Evolutionary conservation across 257 asterid species (phyloP).

Genomic region (Solanum neorickii): DNA sequence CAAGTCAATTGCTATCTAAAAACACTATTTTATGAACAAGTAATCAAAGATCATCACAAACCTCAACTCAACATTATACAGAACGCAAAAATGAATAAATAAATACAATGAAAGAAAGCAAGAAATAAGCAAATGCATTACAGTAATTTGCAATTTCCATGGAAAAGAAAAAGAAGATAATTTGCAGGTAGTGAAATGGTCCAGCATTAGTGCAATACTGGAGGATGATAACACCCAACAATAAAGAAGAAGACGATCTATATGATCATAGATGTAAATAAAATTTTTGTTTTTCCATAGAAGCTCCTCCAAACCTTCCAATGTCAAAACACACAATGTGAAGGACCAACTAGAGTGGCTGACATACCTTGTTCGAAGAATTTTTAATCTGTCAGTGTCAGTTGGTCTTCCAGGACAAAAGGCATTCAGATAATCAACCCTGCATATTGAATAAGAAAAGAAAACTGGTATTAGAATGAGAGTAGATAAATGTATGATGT

Average conservation of each 20-base stretch:
- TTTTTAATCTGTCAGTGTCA: slow-evolving; percentile 20
- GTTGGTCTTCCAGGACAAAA: slow-evolving; percentile 49
- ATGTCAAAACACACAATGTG: not conserved
- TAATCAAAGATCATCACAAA: not conserved
- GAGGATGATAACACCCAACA: not conserved
- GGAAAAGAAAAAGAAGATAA: not conserved
- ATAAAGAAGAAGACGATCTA: not conserved
- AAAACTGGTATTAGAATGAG: not conserved
- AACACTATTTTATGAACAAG: not conserved
- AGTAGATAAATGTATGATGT: not conserved
- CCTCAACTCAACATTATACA: not conserved
- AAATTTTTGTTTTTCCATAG: not conserved
- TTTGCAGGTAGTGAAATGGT: not conserved
- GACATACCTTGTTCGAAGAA: slow-evolving; percentile 52
- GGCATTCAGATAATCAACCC: slow-evolving; percentile 61
- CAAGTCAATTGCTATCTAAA: not conserved
- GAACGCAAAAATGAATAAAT: not conserved
- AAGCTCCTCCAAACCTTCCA: not conserved
- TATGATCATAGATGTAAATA: not conserved
- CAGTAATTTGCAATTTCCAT: not conserved
- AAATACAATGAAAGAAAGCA: not conserved
- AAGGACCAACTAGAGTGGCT: not conserved
- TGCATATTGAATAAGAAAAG: slow-evolving; percentile 12
- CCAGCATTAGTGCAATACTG: not conserved
- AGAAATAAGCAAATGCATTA: not conserved